Base-by-base conservation (phyloP, 306 rosid genomes). In the Cercis canadensis region DNA sequence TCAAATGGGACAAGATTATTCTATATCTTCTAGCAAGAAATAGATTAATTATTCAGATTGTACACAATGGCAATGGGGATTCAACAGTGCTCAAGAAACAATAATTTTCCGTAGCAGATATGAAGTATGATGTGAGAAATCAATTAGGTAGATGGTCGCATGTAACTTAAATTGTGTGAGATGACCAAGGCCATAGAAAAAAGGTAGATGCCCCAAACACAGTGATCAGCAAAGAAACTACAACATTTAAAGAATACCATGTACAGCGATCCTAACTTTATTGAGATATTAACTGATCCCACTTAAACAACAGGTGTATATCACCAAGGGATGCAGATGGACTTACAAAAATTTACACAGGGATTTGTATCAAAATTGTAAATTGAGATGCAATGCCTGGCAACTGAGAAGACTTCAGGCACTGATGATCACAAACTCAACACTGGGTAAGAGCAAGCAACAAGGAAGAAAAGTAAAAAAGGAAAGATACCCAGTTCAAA, bases 371-470 rank as follows among this genome's bases (percentile, higher is more conserved):
- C 37, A 69, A 72, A 80, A 61, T 18, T 69, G 57, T 10, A 57
- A 59, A 63, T 2, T 43, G 37, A 75, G 43, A 21, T 29, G 72
- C 5, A 68, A 82, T 51, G 64, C 52, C 60, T 52, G 54, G 43
- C 52, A 67, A 69, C 39, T 56, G 70, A 36, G 56, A 64, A 57
- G 75, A 6, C 62, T 51, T 79, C 55, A 62, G 44, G 36, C 19
- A 58, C 57, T 39, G 50, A 66, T 6, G n/a, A 77, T 75, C 72
- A 70, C 67, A 68, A 39, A 49, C 21, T 72, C 44, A 12, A 57
- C 67, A 58, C 24, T 60, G 55, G 62, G 21, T 7, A n/a, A 36
- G 73, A 56, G 17, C 39, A 70, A 53, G 55, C 16, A 65, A 21
- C 21, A 55, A 55, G n/a, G n/a, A n/a, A 8, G 54, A 55, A 51